These are phyloP conservation scores for Cynara cardunculus DNA, from an alignment of 129 eudicot genomes.

Conservation along the genomic window DNA sequence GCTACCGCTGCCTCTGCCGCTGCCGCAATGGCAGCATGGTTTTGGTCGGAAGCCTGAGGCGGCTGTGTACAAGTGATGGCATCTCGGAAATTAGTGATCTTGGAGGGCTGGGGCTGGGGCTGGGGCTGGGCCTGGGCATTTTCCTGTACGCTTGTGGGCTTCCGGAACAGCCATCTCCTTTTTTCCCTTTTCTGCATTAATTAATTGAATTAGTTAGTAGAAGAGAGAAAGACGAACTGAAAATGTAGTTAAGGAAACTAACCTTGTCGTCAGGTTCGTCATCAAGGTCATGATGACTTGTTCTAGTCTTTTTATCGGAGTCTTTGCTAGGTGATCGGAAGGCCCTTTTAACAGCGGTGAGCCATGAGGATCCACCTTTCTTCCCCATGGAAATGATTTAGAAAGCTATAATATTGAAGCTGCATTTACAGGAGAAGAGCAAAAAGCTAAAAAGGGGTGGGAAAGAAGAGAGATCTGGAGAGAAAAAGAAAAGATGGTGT, in stretches of 20 bases:
- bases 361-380: slow-evolving; percentile 70
- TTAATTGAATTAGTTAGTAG: background rate
- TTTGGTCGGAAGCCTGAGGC: slow-evolving; percentile 25
- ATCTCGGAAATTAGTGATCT: background rate
- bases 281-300: slow-evolving; percentile 26
- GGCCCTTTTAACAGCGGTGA: slow-evolving; percentile 76
- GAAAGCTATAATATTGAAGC: slow-evolving; percentile 1
- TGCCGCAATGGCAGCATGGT: slow-evolving; percentile 57
- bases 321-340: slow-evolving; percentile 73
- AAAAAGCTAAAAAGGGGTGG: background rate
- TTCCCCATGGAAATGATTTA: slow-evolving; percentile 54
- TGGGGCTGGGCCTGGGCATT: slow-evolving; percentile 8
- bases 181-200: slow-evolving; percentile 52
- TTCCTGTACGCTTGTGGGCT: slow-evolving; percentile 32
- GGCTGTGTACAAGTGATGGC: background rate
- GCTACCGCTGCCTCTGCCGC: slow-evolving; percentile 47
- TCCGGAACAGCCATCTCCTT: slow-evolving; percentile 61
- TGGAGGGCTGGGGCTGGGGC: background rate
- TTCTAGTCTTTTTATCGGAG: slow-evolving; percentile 20
- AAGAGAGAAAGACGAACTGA: too few species aligned
- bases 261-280: slow-evolving; percentile 58
- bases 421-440: slow-evolving; percentile 32
- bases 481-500: background rate
- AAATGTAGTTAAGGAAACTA: background rate
- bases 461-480: slow-evolving; percentile 1